Evolutionary conservation across 1,284 basidiomycete species (phyloP).

Genomic region (Ganoderma lingzhi): DNA sequence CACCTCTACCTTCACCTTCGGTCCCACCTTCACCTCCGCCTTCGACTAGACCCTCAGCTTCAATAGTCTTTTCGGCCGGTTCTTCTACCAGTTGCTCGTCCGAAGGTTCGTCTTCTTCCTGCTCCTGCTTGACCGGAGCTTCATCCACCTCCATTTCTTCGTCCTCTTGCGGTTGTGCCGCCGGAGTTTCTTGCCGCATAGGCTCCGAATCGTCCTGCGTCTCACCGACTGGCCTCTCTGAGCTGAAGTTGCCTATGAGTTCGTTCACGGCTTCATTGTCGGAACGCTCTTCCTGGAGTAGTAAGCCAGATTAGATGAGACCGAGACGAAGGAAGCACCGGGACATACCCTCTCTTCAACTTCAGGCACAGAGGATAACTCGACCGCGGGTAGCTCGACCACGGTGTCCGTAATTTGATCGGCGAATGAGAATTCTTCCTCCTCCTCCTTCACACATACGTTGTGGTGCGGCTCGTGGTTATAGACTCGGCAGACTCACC

Average conservation of each 20-base stretch:
- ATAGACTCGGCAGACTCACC: background rate
- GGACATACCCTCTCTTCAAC: constrained; percentile 22
- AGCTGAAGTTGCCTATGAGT: constrained; percentile 26
- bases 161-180: constrained; percentile 11
- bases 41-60: constrained; percentile 23
- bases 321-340: background rate
- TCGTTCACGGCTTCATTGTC: constrained; percentile 33
- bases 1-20: background rate
- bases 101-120: constrained; percentile 23
- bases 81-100: constrained; percentile 8
- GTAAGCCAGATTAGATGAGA: background rate
- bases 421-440: background rate
- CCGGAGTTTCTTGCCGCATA: background rate
- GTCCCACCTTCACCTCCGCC: constrained; percentile 13
- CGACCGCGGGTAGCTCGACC: background rate
- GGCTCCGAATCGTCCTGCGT: constrained; percentile 28
- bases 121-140: constrained; percentile 27
- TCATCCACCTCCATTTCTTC: constrained; percentile 28
- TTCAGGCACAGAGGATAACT: constrained; percentile 2
- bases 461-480: background rate
- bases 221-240: constrained; percentile 19
- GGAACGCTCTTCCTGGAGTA: constrained; percentile 26
- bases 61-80: constrained; percentile 13
- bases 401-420: background rate
- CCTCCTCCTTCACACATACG: background rate